phyloP scores from a whole-genome alignment of 106 monocot species.

The Dendrobium huoshanense region DNA sequence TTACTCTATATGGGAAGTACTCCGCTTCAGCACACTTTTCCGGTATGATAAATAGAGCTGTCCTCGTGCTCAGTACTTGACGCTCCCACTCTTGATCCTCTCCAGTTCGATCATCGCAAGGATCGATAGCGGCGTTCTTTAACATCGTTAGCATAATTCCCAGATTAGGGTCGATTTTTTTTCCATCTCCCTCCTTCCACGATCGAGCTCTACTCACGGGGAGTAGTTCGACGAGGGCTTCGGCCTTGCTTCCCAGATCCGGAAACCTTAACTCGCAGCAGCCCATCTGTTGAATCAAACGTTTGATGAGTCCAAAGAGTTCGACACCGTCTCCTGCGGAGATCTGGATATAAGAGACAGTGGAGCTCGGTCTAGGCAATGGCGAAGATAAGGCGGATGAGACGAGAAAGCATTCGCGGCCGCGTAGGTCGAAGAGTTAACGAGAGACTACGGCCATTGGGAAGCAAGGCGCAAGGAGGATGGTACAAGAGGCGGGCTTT shows the following conservation, averaged over 20 bases:
- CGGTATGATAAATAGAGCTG: not conserved
- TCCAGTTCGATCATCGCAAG: slow-evolving; percentile 7
- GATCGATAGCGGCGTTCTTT: not conserved
- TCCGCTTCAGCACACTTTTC: slow-evolving; percentile 1
- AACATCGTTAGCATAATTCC: not conserved
- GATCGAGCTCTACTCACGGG: not conserved
- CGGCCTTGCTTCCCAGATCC: slow-evolving; percentile 1
- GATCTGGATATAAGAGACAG: not conserved
- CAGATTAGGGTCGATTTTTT: not conserved
- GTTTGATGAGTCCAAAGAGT: slow-evolving; percentile 2
- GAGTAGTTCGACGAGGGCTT: slow-evolving; percentile 4
- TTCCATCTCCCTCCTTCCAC: not conserved
- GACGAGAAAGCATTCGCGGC: not conserved
- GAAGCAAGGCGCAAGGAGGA: not conserved
- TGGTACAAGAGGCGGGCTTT: not conserved
- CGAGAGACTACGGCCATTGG: not conserved
- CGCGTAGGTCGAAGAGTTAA: not conserved
- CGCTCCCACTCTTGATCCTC: not conserved
- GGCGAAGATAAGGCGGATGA: not conserved
- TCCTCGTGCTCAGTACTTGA: slow-evolving; percentile 5
- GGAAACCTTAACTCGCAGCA: slow-evolving; percentile 1
- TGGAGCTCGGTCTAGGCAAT: not conserved
- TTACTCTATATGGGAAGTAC: not conserved
- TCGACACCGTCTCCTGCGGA: not conserved
- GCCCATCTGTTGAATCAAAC: not conserved